Conservation (phyloP, 768 basidiomycete species). For the Lyophyllum shimeji region DNA sequence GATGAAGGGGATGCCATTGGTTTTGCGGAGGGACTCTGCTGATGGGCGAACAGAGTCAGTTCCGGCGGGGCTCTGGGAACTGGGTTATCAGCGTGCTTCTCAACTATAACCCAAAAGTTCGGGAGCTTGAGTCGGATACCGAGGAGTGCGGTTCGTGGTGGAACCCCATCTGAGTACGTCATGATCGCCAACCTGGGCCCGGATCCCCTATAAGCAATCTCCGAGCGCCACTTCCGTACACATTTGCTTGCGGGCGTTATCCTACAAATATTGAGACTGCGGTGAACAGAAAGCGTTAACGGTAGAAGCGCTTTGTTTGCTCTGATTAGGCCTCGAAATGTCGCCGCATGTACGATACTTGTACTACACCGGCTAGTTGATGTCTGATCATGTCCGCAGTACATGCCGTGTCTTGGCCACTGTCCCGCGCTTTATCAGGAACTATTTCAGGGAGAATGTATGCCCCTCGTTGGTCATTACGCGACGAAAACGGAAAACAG, state of each 20-base stretch:
- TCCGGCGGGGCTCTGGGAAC: neutral
- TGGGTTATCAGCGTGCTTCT: neutral
- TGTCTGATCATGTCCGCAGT: neutral
- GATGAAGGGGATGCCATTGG: neutral
- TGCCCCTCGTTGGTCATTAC: no score
- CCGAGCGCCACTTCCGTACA: no score
- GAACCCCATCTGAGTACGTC: neutral
- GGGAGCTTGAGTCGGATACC: neutral
- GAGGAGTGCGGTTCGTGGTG: neutral
- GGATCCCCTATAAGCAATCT: neutral
- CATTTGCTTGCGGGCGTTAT: no score
- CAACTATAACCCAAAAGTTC: neutral
- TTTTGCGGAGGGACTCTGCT: neutral
- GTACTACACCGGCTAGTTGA: no score
- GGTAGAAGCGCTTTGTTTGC: no score
- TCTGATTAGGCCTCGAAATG: no score
- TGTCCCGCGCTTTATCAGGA: no score
- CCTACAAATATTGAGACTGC: no score
- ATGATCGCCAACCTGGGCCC: neutral
- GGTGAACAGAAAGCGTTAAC: no score
- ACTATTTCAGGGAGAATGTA: no score
- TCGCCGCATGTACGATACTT: neutral
- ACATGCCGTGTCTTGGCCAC: no score
- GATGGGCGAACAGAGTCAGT: neutral
- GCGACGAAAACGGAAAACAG: no score